Percentiles rank a stretch among this genome's conserved stretches.
Conservation (phyloP, 2,329 filamentous ascomycete species). For the Sporothrix humicola region DNA sequence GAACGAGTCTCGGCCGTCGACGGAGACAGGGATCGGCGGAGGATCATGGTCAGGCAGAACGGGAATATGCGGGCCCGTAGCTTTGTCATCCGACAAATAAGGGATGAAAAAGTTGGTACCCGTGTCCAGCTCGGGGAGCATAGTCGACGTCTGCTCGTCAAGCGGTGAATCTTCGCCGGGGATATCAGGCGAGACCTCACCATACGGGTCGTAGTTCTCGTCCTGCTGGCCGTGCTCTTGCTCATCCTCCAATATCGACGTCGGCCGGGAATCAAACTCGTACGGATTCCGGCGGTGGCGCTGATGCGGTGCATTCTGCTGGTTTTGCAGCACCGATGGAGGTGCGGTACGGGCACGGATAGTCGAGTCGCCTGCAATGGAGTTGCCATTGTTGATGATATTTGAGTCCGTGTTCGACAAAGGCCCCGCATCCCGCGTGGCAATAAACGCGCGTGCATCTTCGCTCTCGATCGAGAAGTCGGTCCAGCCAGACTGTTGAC, state of each 20-base stretch:
- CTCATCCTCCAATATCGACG: conserved; percentile 40
- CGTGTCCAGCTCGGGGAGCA: conserved; percentile 58
- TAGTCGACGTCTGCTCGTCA: conserved; percentile 39
- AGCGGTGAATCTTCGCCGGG: conserved; percentile 43
- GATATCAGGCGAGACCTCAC: conserved; percentile 39
- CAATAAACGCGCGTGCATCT: conserved; percentile 47
- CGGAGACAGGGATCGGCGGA: conserved; percentile 52
- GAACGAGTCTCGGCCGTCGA: conserved; percentile 39
- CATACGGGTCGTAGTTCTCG: conserved; percentile 5
- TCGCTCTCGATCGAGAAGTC: conserved; percentile 63
- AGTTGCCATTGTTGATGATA: neutral
- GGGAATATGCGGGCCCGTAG: conserved; percentile 37
- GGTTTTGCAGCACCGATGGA: conserved; percentile 1
- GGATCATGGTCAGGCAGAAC: conserved; percentile 56
- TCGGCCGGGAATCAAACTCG: conserved; percentile 41
- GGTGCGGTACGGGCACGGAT: conserved; percentile 29
- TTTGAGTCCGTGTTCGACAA: neutral
- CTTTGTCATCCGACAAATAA: conserved; percentile 49
- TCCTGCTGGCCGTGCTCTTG: neutral
- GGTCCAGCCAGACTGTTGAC: conserved; percentile 65
- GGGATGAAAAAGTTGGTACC: conserved; percentile 58
- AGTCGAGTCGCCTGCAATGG: conserved; percentile 27
- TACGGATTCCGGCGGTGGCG: conserved; percentile 28
- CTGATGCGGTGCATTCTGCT: neutral
- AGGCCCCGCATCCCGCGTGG: conserved; percentile 28